A percentile compares a stretch with the other conserved stretches of the same genome.
Conservation (phyloP, 495 filamentous ascomycete species). For the Penicillium dipodomyicola region DNA sequence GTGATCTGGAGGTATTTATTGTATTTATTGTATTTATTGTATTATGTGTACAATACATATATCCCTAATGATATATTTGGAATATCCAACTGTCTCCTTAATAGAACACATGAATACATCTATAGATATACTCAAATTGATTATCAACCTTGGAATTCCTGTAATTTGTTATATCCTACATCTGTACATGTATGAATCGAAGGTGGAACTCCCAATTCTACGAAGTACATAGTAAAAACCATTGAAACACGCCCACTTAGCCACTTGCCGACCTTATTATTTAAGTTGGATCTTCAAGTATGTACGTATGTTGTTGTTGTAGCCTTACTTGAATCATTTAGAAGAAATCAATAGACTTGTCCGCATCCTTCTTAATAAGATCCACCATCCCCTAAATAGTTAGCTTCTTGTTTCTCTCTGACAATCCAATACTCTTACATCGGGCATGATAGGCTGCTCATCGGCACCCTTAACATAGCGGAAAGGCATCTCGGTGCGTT, state of each 20-base stretch:
- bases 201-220: neutral
- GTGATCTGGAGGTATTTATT: neutral
- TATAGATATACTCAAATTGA: too few species aligned
- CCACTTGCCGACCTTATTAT: slow-evolving; percentile 5
- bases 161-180: neutral
- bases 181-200: too few species aligned
- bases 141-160: neutral
- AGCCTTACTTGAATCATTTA: slow-evolving; percentile 32
- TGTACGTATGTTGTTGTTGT: neutral
- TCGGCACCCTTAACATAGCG: slow-evolving; percentile 78
- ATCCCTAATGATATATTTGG: neutral
- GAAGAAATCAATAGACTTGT: slow-evolving; percentile 87
- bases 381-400: slow-evolving; percentile 80
- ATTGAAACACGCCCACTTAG: neutral
- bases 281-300: neutral
- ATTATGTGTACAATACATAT: neutral
- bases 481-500: slow-evolving; percentile 96
- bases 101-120: too few species aligned
- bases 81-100: too few species aligned
- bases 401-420: neutral
- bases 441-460: slow-evolving; percentile 83
- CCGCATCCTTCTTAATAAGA: slow-evolving; percentile 88
- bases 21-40: neutral
- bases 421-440: slow-evolving; percentile 51
- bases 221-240: too few species aligned